Base-by-base conservation (phyloP, 495 filamentous ascomycete species). In the Aspergillus olivimuriae region DNA sequence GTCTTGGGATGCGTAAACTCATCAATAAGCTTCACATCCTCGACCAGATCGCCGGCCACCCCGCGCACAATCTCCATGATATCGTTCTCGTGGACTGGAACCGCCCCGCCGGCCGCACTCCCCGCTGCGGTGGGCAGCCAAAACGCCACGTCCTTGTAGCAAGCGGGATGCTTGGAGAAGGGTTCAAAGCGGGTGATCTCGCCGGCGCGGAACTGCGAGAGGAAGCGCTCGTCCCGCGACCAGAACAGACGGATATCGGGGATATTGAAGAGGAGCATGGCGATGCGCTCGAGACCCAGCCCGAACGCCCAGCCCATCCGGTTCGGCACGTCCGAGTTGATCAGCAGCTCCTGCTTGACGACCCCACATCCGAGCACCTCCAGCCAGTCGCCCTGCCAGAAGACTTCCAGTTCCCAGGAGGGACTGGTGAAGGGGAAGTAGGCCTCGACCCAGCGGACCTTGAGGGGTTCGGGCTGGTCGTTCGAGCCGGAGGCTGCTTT, bases 181-280 rank as follows among this genome's bases (percentile, higher is more conserved):
- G 86, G 84, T 43, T 78, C 69, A 62, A 91, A 97, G 21, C 76
- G 77, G 44, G 73, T 75, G 48, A 94, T 73, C 18, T 75, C 65
- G 14, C 74, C 78, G 0, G 81, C 72, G 4, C 74, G 71, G 66
- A 98, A 98, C 60, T 98, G 92, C 4, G 60, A 62, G 21, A 94
- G 63, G 63, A 97, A 98, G 8, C 92, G 78, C 50, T 70, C 48
- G 54, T 98, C 92, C 37, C 70, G 65, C 8, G 86, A 92, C 94
- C 92, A 98, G 69, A 98, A 97, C 7, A 97, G 80, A n/a, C 92
- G 81, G 50, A 98, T 98, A 53, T 98, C 92, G 0, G 91, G 87
- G 37, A 98, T 94, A 34, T 83, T 82, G 65, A 95, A 98, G 4
- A 98, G 75, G 20, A 98, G 73, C 94, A 98, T 98, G 34, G 92